Conservation (phyloP, 1,284 basidiomycete genomes). For the Puccinia polysora region DNA sequence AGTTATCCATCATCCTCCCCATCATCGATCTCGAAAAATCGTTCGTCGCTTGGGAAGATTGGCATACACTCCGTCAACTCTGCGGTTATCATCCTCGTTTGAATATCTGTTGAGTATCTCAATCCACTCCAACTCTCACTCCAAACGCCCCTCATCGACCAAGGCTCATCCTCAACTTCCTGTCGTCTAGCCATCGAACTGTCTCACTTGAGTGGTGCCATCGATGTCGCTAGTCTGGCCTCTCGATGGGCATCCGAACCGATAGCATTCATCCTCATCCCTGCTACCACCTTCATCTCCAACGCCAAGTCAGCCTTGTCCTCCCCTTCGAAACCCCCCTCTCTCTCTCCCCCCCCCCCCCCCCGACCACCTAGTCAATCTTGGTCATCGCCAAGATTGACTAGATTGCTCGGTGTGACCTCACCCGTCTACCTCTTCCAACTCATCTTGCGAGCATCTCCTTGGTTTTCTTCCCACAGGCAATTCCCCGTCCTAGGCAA, state of each 20-base stretch:
- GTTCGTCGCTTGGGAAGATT: slow-evolving; percentile 81
- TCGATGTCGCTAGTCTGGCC: slow-evolving; percentile 66
- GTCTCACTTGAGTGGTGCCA: slow-evolving; percentile 65
- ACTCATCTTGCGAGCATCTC: too few relatives aligned
- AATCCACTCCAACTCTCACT: background rate
- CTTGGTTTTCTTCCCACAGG: background rate
- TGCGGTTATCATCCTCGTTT: slow-evolving; percentile 81
- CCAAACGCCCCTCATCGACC: too few relatives aligned
- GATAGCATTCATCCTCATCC: slow-evolving; percentile 77
- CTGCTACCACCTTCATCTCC: slow-evolving; percentile 83
- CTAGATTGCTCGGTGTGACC: too few relatives aligned
- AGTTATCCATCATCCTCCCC: slow-evolving; percentile 31
- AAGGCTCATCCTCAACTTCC: too few relatives aligned
- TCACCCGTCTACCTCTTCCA: too few relatives aligned
- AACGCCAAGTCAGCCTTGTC: slow-evolving; percentile 70
- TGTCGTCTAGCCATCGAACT: slow-evolving; percentile 75
- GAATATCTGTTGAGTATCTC: slow-evolving; percentile 37
- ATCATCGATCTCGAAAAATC: slow-evolving; percentile 26
- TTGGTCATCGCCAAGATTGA: too few relatives aligned
- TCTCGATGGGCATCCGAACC: slow-evolving; percentile 89
- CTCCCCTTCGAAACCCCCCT: background rate
- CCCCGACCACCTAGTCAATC: too few relatives aligned
- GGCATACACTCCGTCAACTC: slow-evolving; percentile 84
- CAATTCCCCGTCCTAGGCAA: slow-evolving; percentile 93
- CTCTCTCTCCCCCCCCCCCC: background rate